These are phyloP conservation scores for Neofusicoccum kwambonambiense DNA, from an alignment of 2,329 filamentous ascomycete species.

Conservation along the genomic window DNA sequence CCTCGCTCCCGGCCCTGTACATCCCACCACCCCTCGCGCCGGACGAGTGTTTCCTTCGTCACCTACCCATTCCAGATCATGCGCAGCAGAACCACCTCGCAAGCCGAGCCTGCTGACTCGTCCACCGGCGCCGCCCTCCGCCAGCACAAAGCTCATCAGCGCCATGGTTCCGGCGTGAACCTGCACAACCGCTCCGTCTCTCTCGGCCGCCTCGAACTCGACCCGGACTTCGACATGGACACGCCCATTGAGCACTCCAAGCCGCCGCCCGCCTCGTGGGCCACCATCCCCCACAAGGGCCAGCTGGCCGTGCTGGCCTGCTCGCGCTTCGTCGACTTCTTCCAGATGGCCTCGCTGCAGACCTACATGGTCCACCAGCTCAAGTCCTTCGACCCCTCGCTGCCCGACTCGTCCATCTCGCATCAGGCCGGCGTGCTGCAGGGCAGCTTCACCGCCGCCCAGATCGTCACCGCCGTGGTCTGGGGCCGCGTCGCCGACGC, in stretches of 20 bases:
- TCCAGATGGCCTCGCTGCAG: constrained; percentile 45
- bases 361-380: constrained; percentile 47
- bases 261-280: constrained; percentile 32
- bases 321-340: constrained; percentile 46
- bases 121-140: constrained; percentile 15
- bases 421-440: constrained; percentile 43
- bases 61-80: constrained; percentile 7
- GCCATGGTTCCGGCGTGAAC: constrained; percentile 15
- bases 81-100: constrained; percentile 16
- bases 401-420: constrained; percentile 49
- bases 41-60: neutral
- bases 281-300: constrained; percentile 41
- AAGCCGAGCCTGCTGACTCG: constrained; percentile 17
- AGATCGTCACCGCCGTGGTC: constrained; percentile 43
- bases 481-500: constrained; percentile 43
- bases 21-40: neutral
- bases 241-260: constrained; percentile 16
- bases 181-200: constrained; percentile 13
- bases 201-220: constrained; percentile 15
- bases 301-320: constrained; percentile 41
- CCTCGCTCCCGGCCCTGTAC: neutral
- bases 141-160: constrained; percentile 16
- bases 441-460: constrained; percentile 43
- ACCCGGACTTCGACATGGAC: constrained; percentile 13
- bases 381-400: constrained; percentile 39